Percentiles rank a stretch among this genome's conserved stretches.
Conservation (phyloP, 1,284 basidiomycete genomes). For the Heterobasidion annosum region DNA sequence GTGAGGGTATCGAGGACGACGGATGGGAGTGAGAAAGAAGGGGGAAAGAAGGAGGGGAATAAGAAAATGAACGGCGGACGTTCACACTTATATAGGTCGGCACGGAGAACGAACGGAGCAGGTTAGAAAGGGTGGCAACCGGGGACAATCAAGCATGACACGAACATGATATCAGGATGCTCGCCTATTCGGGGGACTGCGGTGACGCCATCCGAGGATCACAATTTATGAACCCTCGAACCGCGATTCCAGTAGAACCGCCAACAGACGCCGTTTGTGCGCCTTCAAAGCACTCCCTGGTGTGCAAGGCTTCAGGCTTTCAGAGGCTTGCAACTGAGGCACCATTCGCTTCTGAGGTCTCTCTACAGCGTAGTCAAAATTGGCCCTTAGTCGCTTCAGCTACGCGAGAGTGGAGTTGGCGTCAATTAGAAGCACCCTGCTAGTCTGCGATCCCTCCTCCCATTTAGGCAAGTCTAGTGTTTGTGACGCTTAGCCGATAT, state of each 20-base stretch:
- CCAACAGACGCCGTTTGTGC: no score
- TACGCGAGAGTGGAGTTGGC: background rate
- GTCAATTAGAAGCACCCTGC: background rate
- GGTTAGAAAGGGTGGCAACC: background rate
- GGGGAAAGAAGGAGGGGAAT: conserved; percentile 1
- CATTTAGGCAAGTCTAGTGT: background rate
- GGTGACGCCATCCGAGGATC: no score
- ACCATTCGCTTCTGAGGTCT: no score
- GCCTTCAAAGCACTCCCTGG: no score
- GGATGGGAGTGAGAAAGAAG: background rate
- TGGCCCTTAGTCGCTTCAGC: background rate
- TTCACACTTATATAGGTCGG: background rate
- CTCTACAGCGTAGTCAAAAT: no score
- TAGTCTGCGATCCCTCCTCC: background rate
- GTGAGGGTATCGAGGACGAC: background rate
- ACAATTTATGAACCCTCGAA: no score
- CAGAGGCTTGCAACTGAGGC: no score
- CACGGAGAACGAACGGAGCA: background rate
- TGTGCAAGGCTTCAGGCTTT: no score
- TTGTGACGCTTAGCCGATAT: background rate
- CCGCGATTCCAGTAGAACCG: no score
- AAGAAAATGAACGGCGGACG: background rate
- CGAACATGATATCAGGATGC: background rate
- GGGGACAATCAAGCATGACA: no score
- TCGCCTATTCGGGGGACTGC: background rate